Percentiles rank a stretch among this genome's conserved stretches.
These are phyloP conservation scores for Cystobasidium ongulense DNA, from an alignment of 768 basidiomycete species.

Conservation along the genomic window DNA sequence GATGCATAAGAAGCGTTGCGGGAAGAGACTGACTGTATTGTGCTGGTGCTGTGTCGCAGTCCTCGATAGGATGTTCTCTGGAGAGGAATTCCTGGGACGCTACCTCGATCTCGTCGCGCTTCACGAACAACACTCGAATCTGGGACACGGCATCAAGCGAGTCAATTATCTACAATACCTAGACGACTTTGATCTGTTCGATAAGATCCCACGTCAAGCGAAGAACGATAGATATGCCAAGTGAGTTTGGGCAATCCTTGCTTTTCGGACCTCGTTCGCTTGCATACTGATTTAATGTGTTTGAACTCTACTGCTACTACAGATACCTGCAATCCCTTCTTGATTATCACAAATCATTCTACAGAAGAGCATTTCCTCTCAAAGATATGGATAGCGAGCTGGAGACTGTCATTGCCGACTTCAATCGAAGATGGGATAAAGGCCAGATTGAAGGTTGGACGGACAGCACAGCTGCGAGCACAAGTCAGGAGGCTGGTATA, in stretches of 20 bases:
- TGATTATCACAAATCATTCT: conserved; percentile 74
- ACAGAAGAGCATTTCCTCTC: conserved; percentile 74
- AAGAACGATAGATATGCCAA: conserved; percentile 66
- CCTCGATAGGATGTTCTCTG: conserved; percentile 65
- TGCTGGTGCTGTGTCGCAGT: conserved; percentile 1
- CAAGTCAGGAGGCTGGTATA: conserved; percentile 55
- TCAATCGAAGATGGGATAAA: conserved; percentile 70
- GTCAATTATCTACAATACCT: conserved; percentile 88
- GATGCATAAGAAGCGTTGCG: neutral
- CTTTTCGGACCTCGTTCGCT: neutral
- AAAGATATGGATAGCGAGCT: conserved; percentile 65
- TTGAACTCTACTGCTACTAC: neutral
- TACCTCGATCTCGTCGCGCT: conserved; percentile 84
- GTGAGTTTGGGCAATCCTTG: conserved; percentile 52
- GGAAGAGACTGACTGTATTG: conserved; percentile 21
- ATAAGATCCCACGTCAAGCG: conserved; percentile 44
- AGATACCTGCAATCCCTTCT: conserved; percentile 81
- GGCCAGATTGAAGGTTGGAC: conserved; percentile 72
- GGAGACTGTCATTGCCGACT: conserved; percentile 58
- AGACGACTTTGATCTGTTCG: conserved; percentile 51
- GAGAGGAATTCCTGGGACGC: conserved; percentile 89
- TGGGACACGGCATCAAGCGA: conserved; percentile 71
- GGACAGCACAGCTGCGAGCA: conserved; percentile 46
- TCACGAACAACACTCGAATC: conserved; percentile 79
- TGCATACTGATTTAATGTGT: neutral